phyloP scores from a whole-genome alignment of 1,284 basidiomycete genomes.

The Apiotrichum brassicae region DNA sequence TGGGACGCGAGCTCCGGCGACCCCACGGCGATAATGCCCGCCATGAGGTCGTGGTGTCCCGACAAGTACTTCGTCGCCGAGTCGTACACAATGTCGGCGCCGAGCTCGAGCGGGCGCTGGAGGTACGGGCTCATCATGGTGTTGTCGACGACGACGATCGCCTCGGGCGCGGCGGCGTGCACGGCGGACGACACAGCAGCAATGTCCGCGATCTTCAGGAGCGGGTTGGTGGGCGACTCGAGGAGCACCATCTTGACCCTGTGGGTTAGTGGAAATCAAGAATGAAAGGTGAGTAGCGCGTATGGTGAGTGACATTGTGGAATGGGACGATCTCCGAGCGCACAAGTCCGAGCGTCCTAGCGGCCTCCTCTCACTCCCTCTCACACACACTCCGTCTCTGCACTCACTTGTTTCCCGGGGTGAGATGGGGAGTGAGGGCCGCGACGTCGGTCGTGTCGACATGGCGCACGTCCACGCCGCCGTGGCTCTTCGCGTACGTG shows the following conservation, averaged over 20 bases:
- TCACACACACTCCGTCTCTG: too few relatives aligned
- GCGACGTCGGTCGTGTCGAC: conserved; percentile 72
- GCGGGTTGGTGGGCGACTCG: conserved; percentile 95
- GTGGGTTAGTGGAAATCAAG: conserved; percentile 7
- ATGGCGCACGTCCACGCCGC: conserved; percentile 85
- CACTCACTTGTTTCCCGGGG: conserved; percentile 55
- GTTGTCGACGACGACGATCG: conserved; percentile 90
- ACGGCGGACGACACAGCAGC: conserved; percentile 71
- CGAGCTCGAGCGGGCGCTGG: conserved; percentile 89
- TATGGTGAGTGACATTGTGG: background rate
- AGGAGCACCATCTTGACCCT: conserved; percentile 77
- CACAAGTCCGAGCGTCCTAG: too few relatives aligned
- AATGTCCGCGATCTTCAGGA: conserved; percentile 92
- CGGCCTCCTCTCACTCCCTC: too few relatives aligned
- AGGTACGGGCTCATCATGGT: conserved; percentile 99
- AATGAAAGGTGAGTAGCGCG: too few relatives aligned
- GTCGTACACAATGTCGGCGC: conserved; percentile 95
- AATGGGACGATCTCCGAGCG: too few relatives aligned
- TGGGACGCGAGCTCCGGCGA: conserved; percentile 83
- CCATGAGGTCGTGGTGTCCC: conserved; percentile 99
- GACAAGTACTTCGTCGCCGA: conserved; percentile 96
- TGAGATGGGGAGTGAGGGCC: conserved; percentile 59
- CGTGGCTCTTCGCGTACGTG: conserved; percentile 79
- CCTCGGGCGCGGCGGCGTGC: conserved; percentile 71
- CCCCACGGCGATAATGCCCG: conserved; percentile 87